A percentile compares a stretch with the other conserved stretches of the same genome.
phyloP scores from a whole-genome alignment of 1,284 basidiomycete species.

The Sanghuangporus sanghuang region DNA sequence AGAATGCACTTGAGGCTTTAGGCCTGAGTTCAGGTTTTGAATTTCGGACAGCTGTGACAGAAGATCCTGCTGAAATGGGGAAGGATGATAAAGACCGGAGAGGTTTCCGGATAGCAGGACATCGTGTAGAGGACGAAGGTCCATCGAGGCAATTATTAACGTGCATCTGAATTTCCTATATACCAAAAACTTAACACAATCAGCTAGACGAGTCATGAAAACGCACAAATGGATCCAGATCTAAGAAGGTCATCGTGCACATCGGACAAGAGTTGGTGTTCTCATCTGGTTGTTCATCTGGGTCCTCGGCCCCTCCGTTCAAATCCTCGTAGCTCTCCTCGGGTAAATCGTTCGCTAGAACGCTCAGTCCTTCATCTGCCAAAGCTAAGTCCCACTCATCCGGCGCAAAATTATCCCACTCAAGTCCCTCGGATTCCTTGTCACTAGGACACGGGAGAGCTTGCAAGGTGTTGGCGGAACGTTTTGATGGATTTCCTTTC shows the following conservation, averaged over 20 bases:
- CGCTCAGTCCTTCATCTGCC: constrained; percentile 51
- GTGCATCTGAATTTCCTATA: constrained; percentile 42
- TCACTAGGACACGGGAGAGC: too few relatives aligned
- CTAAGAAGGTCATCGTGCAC: constrained; percentile 30
- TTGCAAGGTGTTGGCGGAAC: too few relatives aligned
- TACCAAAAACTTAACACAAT: not conserved
- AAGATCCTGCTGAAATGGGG: constrained; percentile 7
- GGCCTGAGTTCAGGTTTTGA: constrained; percentile 9
- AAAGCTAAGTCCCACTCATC: constrained; percentile 50
- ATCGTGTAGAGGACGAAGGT: constrained; percentile 28
- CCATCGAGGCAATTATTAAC: constrained; percentile 47
- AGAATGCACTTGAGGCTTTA: constrained; percentile 49
- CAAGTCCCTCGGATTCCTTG: too few relatives aligned
- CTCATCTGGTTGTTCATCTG: constrained; percentile 24
- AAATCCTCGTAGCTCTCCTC: constrained; percentile 26
- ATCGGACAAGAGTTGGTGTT: constrained; percentile 34
- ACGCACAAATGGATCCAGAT: constrained; percentile 29
- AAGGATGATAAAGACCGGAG: constrained; percentile 21
- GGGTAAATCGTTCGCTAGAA: constrained; percentile 12
- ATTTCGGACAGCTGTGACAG: constrained; percentile 15
- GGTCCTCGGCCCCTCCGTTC: constrained; percentile 20
- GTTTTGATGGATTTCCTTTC: not conserved
- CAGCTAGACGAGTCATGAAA: not conserved
- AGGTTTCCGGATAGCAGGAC: constrained; percentile 29
- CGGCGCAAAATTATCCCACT: constrained; percentile 22